Base-by-base conservation (phyloP, 2,329 filamentous ascomycete genomes). In the Verticillium klebahnii region DNA sequence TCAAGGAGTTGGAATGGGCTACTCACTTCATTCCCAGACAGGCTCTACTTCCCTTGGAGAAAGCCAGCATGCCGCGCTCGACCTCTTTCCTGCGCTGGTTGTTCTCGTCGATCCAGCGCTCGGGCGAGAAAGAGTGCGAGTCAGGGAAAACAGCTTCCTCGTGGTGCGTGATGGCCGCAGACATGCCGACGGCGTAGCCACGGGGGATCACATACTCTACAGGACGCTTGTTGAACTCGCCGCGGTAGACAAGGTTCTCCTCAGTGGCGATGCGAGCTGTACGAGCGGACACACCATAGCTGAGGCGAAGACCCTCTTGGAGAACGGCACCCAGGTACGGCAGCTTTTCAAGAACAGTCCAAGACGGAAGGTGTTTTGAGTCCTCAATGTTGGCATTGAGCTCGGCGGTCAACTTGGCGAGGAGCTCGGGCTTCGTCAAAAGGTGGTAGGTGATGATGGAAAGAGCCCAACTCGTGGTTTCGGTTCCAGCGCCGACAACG, bases 1-100 rank as follows among this genome's bases (percentile, higher is more conserved):
- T 17, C 3, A 36, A 3, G n/a, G 23, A 9, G 7, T 14, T 19
- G 37, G 5, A 6, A 39, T 4, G 34, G 4, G 9, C 52, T 29
- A 25, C 58, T 59, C 63, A 75, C 72, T 75, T 73, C 62, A 71
- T 70, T 17, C 80, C 79, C 4, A 81, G 68, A 60, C 80, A 82
- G n/a, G 69, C 69, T 15, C 79, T 67, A 4, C 71, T 70, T 2
- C 77, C 79, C 57, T 74, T 78, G 3, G 73, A 75, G 63, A 81
- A 82, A 1, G 76, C 61, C 15, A 80, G 69, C 54, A 80, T 71
- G 50, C 72, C 73, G n/a, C 70, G 70, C 32, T 78, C 73, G 0
- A 78, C 62, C 1, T 69, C 65, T 54, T 72, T 72, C 4, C 69
- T 69, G 34, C 63, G 65, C 34, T 70, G 60, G 58, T 67, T 66